Evolutionary conservation across 805 yeast species (phyloP), one percentile per base, ranked within the genome.

Genomic region (Starmerella ratchasimensis): DNA sequence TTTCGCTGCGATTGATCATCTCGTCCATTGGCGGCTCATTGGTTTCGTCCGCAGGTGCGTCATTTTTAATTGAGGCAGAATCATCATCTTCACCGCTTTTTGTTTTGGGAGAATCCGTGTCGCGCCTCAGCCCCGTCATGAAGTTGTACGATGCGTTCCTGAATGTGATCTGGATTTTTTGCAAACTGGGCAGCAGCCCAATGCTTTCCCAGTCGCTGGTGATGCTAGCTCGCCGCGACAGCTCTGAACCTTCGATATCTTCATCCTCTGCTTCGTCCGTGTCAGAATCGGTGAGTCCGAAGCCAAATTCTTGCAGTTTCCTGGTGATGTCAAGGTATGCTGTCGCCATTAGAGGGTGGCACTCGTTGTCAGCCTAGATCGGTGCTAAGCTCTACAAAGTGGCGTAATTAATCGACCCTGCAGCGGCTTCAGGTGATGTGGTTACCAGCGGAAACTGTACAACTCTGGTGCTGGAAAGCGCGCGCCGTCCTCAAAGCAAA

Each of bases 121-220:
- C 21, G 3, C 38, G 27, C 14, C 40, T 20, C 8, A 43, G 17
- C 10, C 47, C 47, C 14, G 44, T 33, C 41, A 45, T 44, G 35
- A 45, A 35, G 23, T 31, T 37, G 34, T 44, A 38, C 24, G 40
- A 36, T 6, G 39, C 48, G 26, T 46, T 38, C 3, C 44, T 33
- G 10, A 46, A 15, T 6, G 39, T 42, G 11, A 44, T 37, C 17
- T 41, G 45, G n/a, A 46, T 26, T 33, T 38, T 34, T 26, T 41
- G 45, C 45, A 42, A 41, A 30, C 43, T 41, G 6, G 48, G 48
- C 1, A 43, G 42, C 5, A 39, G 35, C 14, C 48, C 48, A 20
- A 42, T 34, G 38, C 45, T 43, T 15, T 38, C 46, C 46, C 46
- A 43, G 10, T 43, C 47, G 5, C 17, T 26, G 21, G 30, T 9